phyloP scores from a whole-genome alignment of 768 basidiomycete species.

The Cystobasidium ongulense region DNA sequence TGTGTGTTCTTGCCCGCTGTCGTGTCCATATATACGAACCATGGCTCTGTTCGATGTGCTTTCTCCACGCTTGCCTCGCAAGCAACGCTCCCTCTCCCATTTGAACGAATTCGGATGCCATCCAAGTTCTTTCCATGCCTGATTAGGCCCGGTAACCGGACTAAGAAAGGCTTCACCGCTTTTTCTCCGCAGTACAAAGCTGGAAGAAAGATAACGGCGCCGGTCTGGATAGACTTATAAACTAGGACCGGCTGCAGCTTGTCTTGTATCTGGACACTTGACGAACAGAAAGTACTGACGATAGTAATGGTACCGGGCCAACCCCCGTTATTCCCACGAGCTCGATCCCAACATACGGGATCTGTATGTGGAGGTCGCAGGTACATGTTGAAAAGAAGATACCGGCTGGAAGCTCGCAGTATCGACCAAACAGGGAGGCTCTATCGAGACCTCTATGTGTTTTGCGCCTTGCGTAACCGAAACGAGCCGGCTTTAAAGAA shows the following conservation, averaged over 20 bases:
- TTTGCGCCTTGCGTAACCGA: background rate
- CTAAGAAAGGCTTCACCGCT: background rate
- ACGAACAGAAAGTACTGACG: background rate
- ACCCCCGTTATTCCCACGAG: background rate
- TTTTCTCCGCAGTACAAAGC: background rate
- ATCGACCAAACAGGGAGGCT: background rate
- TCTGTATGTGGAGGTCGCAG: too few relatives aligned
- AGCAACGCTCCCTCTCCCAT: background rate
- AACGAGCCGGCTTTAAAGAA: background rate
- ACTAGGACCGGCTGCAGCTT: slow-evolving; percentile 9
- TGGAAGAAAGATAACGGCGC: background rate
- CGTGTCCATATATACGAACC: background rate
- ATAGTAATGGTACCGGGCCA: background rate
- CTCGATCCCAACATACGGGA: background rate
- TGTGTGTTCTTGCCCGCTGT: background rate
- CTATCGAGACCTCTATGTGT: background rate
- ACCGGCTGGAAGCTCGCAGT: too few relatives aligned
- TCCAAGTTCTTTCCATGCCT: slow-evolving; percentile 6
- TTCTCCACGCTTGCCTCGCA: background rate
- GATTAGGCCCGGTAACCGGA: background rate
- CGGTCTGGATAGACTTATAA: slow-evolving; percentile 16
- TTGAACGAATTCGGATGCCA: background rate
- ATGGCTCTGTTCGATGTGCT: background rate
- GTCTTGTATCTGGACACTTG: background rate
- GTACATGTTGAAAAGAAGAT: too few relatives aligned